Conservation (phyloP, 2,329 filamentous ascomycete species). For the Acephala macrosclerotiorum region DNA sequence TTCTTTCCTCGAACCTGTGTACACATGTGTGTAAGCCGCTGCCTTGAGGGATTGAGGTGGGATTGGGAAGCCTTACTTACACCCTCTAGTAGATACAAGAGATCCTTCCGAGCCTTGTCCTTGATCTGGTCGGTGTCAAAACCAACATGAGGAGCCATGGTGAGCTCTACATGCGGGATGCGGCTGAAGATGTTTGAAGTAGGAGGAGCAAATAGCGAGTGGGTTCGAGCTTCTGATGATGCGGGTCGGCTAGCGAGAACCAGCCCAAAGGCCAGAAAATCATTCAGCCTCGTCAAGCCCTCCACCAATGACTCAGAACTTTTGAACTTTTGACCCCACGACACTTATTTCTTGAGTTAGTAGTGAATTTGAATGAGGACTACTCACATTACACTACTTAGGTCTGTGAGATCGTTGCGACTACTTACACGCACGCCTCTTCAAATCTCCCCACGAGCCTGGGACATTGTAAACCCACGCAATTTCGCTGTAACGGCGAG, state of each 20-base stretch:
- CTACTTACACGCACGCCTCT: constrained; percentile 17
- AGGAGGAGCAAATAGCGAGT: constrained; percentile 4
- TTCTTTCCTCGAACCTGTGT: constrained; percentile 95
- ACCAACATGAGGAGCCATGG: constrained; percentile 73
- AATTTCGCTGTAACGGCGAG: constrained; percentile 34
- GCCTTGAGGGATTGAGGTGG: constrained; percentile 23
- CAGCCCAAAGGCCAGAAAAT: constrained; percentile 19
- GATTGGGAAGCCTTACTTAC: constrained; percentile 68
- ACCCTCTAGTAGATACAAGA: constrained; percentile 90
- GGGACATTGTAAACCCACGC: constrained; percentile 28
- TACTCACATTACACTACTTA: constrained; percentile 33
- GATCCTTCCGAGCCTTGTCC: constrained; percentile 84
- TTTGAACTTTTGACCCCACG: constrained; percentile 23
- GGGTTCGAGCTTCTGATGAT: constrained; percentile 10
- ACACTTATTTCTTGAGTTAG: constrained; percentile 26
- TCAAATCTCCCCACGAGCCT: constrained; percentile 23
- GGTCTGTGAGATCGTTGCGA: constrained; percentile 43
- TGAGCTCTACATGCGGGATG: constrained; percentile 58
- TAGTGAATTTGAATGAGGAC: constrained; percentile 40
- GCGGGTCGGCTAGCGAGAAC: constrained; percentile 23
- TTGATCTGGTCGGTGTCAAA: constrained; percentile 80
- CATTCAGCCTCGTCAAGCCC: constrained; percentile 34
- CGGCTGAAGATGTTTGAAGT: constrained; percentile 19
- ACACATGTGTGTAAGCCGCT: constrained; percentile 43
- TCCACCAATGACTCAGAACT: constrained; percentile 42